Conservation (phyloP, 371 early-diverging fungal genomes). For the Actinomortierella wolfii region DNA sequence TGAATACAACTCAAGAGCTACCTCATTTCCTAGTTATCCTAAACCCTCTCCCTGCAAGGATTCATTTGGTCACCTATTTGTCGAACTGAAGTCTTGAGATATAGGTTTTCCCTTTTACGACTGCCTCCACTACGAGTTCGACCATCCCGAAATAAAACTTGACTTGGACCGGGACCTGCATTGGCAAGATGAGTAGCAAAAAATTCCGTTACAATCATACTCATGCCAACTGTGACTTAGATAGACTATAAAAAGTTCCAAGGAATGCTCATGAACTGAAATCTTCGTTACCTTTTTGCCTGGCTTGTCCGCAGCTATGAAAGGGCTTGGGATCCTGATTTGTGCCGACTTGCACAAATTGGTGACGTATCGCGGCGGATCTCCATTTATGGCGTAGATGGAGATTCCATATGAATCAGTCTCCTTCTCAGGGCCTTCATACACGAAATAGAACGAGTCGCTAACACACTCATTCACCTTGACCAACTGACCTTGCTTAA, state of each 20-base stretch:
- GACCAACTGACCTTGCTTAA: conserved; percentile 13
- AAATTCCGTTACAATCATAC: background rate
- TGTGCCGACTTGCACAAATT: conserved; percentile 3
- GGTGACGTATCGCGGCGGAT: conserved; percentile 15
- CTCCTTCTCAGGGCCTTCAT: background rate
- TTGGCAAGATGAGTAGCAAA: background rate
- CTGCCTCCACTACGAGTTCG: conserved; percentile 12
- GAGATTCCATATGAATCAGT: background rate
- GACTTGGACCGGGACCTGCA: conserved; percentile 3
- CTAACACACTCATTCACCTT: conserved; percentile 5
- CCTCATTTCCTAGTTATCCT: too few relatives aligned
- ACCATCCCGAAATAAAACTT: conserved; percentile 22
- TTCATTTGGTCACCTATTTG: too few relatives aligned
- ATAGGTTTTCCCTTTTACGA: conserved; percentile 14
- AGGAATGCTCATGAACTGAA: background rate
- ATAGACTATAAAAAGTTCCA: too few relatives aligned
- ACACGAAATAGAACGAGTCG: background rate
- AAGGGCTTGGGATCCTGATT: conserved; percentile 11
- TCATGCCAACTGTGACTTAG: too few relatives aligned
- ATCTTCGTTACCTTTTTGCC: conserved; percentile 2
- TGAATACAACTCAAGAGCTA: too few relatives aligned
- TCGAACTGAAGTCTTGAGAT: conserved; percentile 14
- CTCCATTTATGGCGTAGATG: conserved; percentile 22
- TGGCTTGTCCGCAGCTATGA: conserved; percentile 4
- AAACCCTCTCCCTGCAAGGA: too few relatives aligned